Conservation (phyloP, 228 moss, liverwort and hornwort species). For the Sphagnum fallax region DNA sequence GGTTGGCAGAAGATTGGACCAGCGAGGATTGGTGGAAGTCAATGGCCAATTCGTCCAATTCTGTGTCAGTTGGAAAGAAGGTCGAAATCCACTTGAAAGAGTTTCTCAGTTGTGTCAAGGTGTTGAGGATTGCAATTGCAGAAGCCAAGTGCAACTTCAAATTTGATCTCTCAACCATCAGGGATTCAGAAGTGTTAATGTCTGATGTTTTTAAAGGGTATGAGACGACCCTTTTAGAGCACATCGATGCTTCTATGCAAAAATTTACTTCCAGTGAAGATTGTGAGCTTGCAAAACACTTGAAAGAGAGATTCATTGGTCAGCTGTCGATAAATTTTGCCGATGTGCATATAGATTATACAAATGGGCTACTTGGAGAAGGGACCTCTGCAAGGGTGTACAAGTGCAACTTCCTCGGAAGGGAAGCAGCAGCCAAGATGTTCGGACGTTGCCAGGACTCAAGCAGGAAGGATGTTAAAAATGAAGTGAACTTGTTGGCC, state of each 20-base stretch:
- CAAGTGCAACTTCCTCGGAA: slow-evolving; percentile 45
- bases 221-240: slow-evolving; percentile 9
- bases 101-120: slow-evolving; percentile 29
- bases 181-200: slow-evolving; percentile 29
- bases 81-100: slow-evolving; percentile 36
- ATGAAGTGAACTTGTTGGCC: slow-evolving; percentile 21
- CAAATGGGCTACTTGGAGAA: slow-evolving; percentile 6
- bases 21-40: slow-evolving; percentile 41
- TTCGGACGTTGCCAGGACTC: slow-evolving; percentile 15
- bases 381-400: slow-evolving; percentile 26
- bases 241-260: slow-evolving; percentile 5
- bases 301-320: no score
- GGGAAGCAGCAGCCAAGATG: slow-evolving; percentile 24
- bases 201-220: slow-evolving; percentile 29
- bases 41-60: slow-evolving; percentile 20
- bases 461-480: slow-evolving; percentile 20
- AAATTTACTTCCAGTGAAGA: no score
- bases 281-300: no score
- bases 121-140: slow-evolving; percentile 34
- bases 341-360: no score
- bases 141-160: slow-evolving; percentile 28
- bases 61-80: slow-evolving; percentile 31
- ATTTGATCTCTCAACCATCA: slow-evolving; percentile 36
- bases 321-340: no score
- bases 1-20: slow-evolving; percentile 34